Evolutionary conservation across 768 basidiomycete genomes (phyloP), one percentile per base, ranked within the genome.

Genomic region (Macrolepiota albuminosa): DNA sequence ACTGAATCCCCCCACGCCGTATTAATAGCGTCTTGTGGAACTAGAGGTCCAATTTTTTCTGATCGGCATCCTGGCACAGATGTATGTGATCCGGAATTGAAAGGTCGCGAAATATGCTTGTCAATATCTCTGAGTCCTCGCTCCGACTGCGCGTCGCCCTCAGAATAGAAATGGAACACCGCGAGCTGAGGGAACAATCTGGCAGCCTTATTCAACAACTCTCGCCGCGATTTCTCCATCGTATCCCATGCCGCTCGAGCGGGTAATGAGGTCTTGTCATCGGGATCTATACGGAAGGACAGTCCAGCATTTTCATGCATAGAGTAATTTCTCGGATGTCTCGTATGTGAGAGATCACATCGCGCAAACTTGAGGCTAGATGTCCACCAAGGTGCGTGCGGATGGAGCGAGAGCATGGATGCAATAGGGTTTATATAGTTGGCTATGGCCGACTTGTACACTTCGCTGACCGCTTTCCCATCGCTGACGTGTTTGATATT

Each of bases 381-480:
- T 6, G 56, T 43, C 63, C 63, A 64, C 56, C 47, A 53, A 31
- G 53, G 45, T 2, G 60, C 57, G 2, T 47, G 33, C 10, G 54
- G 46, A 52, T 61, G 60, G 14, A 64, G 56, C 11, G 46, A 52
- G 46, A 58, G 43, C 52, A 55, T 61, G 11, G 63, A 61, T 39
- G 56, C 57, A n/a, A 64, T n/a, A 10, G 26, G 18, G 6, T 37
- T 50, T 4, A 50, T 24, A 21, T 50, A 53, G 37, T 47, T 24
- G 7, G 53, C 56, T n/a, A 54, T 55, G 18, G 14, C 7, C 21
- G 24, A 18, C 9, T 48, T 54, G 36, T 64, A 61, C 24, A 43
- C 57, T 6, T 50, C 36, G 31, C 46, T 57, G 31, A 63, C 43
- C 7, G 39, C 55, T 47, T 40, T 48, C 6, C 52, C 63, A n/a